phyloP scores from a whole-genome alignment of 805 yeast species.

The Wickerhamomyces canadensis region DNA sequence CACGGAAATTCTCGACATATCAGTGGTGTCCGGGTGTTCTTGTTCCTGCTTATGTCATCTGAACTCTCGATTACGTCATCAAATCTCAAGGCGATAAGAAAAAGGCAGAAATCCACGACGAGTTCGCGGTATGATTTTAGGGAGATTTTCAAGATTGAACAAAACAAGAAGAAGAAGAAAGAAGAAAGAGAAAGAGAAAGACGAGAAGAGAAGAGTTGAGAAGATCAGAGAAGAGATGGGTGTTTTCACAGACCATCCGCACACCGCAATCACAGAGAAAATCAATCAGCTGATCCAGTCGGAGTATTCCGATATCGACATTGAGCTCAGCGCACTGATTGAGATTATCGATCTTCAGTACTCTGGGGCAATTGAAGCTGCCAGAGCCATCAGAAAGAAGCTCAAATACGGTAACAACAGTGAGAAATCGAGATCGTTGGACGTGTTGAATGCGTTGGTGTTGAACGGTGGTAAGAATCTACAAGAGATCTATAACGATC shows the following conservation, averaged over 20 bases:
- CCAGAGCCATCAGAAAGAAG: slow-evolving; percentile 83
- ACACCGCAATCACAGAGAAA: slow-evolving; percentile 64
- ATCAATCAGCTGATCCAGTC: slow-evolving; percentile 43
- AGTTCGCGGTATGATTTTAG: too few species aligned
- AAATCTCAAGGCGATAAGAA: too few species aligned
- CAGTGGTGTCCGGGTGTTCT: too few species aligned
- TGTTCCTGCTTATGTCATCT: too few species aligned
- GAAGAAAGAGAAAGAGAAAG: too few species aligned
- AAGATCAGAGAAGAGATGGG: slow-evolving; percentile 35
- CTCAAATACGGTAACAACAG: slow-evolving; percentile 72
- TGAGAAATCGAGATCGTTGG: slow-evolving; percentile 68
- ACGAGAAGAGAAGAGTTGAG: too few species aligned
- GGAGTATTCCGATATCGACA: slow-evolving; percentile 26
- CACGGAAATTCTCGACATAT: too few species aligned
- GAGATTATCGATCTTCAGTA: slow-evolving; percentile 30
- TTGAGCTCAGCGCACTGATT: slow-evolving; percentile 29
- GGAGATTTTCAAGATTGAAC: too few species aligned
- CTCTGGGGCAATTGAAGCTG: slow-evolving; percentile 63
- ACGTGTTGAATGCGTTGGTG: slow-evolving; percentile 51
- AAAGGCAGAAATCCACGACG: too few species aligned
- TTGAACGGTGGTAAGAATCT: slow-evolving; percentile 42
- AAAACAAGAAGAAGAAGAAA: too few species aligned
- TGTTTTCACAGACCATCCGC: slow-evolving; percentile 52
- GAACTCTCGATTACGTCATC: too few species aligned
- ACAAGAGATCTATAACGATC: slow-evolving; percentile 54